A percentile compares a stretch with the other conserved stretches of the same genome.
Evolutionary conservation across 352 stramenopile genomes (phyloP).

Genomic region (Proteromonas lacertae): DNA sequence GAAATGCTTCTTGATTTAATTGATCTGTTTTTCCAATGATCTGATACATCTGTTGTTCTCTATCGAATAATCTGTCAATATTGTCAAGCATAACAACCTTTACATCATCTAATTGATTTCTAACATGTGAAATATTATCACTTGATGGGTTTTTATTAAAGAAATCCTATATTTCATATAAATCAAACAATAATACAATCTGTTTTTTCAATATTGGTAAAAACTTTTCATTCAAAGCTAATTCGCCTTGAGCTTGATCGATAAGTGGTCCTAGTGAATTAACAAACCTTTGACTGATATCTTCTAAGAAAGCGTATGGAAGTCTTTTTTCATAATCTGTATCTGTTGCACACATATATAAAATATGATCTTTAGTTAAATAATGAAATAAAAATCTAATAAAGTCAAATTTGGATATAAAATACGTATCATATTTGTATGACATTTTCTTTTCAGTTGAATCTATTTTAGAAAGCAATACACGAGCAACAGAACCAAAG

Average conservation of each 20-base stretch:
- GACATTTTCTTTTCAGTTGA: conserved; percentile 63
- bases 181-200: conserved; percentile 1
- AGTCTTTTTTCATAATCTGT: conserved; percentile 43
- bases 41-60: conserved; percentile 91
- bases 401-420: too few relatives aligned
- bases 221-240: conserved; percentile 89
- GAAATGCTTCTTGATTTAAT: conserved; percentile 75
- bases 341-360: conserved; percentile 89
- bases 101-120: conserved; percentile 80
- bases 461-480: conserved; percentile 74
- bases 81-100: conserved; percentile 96
- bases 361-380: conserved; percentile 65
- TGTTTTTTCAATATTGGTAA: conserved; percentile 31
- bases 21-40: conserved; percentile 67
- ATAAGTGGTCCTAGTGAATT: background rate
- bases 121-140: conserved; percentile 51
- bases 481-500: conserved; percentile 80
- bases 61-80: conserved; percentile 90
- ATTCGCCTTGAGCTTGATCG: conserved; percentile 54
- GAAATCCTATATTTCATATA: background rate
- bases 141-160: conserved; percentile 9
- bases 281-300: conserved; percentile 40
- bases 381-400: conserved; percentile 48
- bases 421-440: conserved; percentile 68
- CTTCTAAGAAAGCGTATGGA: conserved; percentile 83